Evolutionary conservation across 2,329 filamentous ascomycete genomes (phyloP).

Genomic region (Aspergillus pseudoglaucus): DNA sequence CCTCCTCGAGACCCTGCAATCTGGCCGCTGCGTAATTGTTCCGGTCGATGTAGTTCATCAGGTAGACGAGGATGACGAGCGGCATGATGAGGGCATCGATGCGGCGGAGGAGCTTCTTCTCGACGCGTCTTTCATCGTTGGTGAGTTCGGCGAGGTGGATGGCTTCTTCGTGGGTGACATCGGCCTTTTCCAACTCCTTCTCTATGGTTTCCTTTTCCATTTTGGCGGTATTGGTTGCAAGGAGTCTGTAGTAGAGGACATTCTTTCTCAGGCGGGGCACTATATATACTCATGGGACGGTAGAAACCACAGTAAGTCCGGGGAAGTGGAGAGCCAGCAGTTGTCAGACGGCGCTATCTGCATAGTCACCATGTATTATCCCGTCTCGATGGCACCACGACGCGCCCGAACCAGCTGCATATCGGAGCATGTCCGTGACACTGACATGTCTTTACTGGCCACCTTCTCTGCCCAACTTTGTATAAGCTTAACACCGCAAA

Average conservation of each 20-base stretch:
- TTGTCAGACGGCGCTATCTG: too few relatives aligned
- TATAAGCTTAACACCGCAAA: too few relatives aligned
- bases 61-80: slow-evolving; percentile 35
- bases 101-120: slow-evolving; percentile 32
- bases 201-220: slow-evolving; percentile 11
- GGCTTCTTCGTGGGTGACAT: slow-evolving; percentile 18
- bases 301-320: too few relatives aligned
- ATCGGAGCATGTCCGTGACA: not conserved
- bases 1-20: slow-evolving; percentile 36
- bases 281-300: too few relatives aligned
- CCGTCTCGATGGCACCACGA: not conserved
- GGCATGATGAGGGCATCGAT: slow-evolving; percentile 37
- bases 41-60: slow-evolving; percentile 43
- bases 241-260: too few relatives aligned
- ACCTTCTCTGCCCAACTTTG: too few relatives aligned
- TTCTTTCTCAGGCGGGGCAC: too few relatives aligned
- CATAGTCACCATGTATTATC: too few relatives aligned
- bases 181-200: slow-evolving; percentile 7
- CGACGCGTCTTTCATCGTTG: slow-evolving; percentile 28
- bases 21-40: slow-evolving; percentile 34
- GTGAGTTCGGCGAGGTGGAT: slow-evolving; percentile 28
- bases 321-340: too few relatives aligned
- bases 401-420: not conserved
- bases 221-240: not conserved
- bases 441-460: not conserved